phyloP scores from a whole-genome alignment of 2,329 filamentous ascomycete genomes.

The Orbilia ellipsospora region DNA sequence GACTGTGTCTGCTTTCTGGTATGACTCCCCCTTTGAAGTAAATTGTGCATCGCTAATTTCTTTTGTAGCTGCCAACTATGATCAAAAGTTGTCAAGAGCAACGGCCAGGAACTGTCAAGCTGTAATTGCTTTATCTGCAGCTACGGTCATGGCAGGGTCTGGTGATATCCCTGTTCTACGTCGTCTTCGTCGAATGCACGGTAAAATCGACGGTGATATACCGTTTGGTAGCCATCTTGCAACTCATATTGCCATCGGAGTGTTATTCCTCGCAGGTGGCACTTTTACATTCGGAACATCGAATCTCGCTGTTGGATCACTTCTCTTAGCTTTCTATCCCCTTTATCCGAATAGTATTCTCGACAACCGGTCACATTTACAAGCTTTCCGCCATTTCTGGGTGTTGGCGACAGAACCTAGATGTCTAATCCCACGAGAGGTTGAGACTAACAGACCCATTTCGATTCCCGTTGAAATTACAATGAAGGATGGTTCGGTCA shows the following conservation, averaged over 20 bases:
- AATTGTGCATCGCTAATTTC: too few species aligned
- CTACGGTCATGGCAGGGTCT: constrained; percentile 94
- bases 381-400: constrained; percentile 98
- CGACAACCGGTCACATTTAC: constrained; percentile 92
- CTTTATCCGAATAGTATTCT: constrained; percentile 88
- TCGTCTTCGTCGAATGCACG: constrained; percentile 86
- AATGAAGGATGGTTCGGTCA: constrained; percentile 67
- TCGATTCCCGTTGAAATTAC: constrained; percentile 76
- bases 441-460: constrained; percentile 83
- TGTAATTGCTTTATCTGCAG: constrained; percentile 80
- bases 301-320: constrained; percentile 83
- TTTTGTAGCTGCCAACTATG: constrained; percentile 72
- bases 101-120: constrained; percentile 93
- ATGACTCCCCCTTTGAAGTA: constrained; percentile 10
- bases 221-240: constrained; percentile 95
- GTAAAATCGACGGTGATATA: constrained; percentile 82
- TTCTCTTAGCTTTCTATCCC: constrained; percentile 93
- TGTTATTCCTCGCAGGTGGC: constrained; percentile 90
- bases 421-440: constrained; percentile 87
- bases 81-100: constrained; percentile 82
- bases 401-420: constrained; percentile 89
- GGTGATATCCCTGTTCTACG: constrained; percentile 88
- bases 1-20: constrained; percentile 72
- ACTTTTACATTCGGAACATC: constrained; percentile 91
- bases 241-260: constrained; percentile 88